A percentile compares a stretch with the other conserved stretches of the same genome.
These are phyloP conservation scores for Candida montana DNA, from an alignment of 805 yeast species.

Conservation along the genomic window DNA sequence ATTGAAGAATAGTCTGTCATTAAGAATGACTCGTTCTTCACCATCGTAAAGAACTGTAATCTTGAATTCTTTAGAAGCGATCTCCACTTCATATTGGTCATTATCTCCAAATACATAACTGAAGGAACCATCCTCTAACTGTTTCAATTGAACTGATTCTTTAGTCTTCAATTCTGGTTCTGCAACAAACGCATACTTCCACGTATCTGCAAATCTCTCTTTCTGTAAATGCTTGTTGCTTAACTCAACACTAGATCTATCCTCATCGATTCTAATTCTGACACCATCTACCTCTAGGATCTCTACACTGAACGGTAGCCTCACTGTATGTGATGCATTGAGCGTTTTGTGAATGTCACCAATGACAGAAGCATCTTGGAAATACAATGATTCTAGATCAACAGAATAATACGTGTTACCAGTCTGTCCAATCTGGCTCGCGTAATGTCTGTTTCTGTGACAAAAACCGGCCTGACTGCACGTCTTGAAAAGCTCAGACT, in stretches of 20 bases:
- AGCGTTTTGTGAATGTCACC: conserved; percentile 46
- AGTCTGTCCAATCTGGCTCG: conserved; percentile 25
- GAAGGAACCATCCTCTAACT: conserved; percentile 18
- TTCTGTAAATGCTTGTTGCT: conserved; percentile 29
- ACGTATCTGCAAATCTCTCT: conserved; percentile 56
- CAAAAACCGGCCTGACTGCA: conserved; percentile 86
- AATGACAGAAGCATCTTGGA: conserved; percentile 30
- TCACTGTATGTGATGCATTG: conserved; percentile 33
- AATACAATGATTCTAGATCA: conserved; percentile 30
- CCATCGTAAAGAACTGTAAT: conserved; percentile 43
- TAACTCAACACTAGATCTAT: conserved; percentile 26
- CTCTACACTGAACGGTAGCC: conserved; percentile 52
- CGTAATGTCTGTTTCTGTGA: conserved; percentile 67
- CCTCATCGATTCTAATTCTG: conserved; percentile 65
- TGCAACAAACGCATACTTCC: conserved; percentile 48
- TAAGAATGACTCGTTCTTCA: conserved; percentile 48
- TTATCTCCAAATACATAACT: conserved; percentile 34
- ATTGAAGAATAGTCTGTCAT: conserved; percentile 67
- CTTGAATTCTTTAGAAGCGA: conserved; percentile 45
- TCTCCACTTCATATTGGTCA: conserved; percentile 34
- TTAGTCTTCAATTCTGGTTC: conserved; percentile 19
- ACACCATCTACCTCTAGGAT: conserved; percentile 52
- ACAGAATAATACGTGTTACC: conserved; percentile 37
- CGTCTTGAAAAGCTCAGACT: conserved; percentile 55
- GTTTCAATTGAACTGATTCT: conserved; percentile 13